Conservation (phyloP, 495 filamentous ascomycete genomes). For the Penicillium parvum region DNA sequence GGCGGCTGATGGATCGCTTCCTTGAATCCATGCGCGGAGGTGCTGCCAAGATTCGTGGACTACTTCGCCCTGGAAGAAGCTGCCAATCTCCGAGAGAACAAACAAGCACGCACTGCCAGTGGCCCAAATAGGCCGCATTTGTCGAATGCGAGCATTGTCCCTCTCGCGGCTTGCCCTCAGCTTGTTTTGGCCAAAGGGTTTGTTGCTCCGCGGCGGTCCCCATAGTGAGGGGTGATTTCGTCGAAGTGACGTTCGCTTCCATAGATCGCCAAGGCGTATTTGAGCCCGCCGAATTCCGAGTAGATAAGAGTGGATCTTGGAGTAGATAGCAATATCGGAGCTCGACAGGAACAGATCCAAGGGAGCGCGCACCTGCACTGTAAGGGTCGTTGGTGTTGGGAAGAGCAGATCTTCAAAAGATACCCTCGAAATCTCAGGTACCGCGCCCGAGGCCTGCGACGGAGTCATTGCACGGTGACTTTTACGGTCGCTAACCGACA, state of each 20-base stretch:
- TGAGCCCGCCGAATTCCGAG: constrained; percentile 78
- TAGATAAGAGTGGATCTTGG: constrained; percentile 80
- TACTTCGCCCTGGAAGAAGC: constrained; percentile 86
- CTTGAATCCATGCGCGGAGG: constrained; percentile 56
- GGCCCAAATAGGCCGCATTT: constrained; percentile 81
- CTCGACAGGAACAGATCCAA: constrained; percentile 80
- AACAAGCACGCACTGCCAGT: constrained; percentile 78
- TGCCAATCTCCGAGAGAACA: constrained; percentile 78
- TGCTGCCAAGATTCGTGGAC: constrained; percentile 70
- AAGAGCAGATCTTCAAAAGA: constrained; percentile 78
- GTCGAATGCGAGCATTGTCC: constrained; percentile 51
- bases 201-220: constrained; percentile 58
- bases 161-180: constrained; percentile 54
- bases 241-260: constrained; percentile 74
- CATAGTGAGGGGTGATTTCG: constrained; percentile 69
- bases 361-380: constrained; percentile 69
- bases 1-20: constrained; percentile 8
- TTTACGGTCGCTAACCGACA: constrained; percentile 51
- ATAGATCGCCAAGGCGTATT: constrained; percentile 72
- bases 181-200: constrained; percentile 49
- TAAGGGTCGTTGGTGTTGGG: constrained; percentile 67
- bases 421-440: constrained; percentile 32
- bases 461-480: constrained; percentile 18
- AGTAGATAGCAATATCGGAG: constrained; percentile 71
- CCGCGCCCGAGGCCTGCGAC: constrained; percentile 29